Percentiles rank a stretch among this genome's conserved stretches.
Evolutionary conservation across 2,329 filamentous ascomycete genomes (phyloP).

Genomic region (Cytospora piceae): DNA sequence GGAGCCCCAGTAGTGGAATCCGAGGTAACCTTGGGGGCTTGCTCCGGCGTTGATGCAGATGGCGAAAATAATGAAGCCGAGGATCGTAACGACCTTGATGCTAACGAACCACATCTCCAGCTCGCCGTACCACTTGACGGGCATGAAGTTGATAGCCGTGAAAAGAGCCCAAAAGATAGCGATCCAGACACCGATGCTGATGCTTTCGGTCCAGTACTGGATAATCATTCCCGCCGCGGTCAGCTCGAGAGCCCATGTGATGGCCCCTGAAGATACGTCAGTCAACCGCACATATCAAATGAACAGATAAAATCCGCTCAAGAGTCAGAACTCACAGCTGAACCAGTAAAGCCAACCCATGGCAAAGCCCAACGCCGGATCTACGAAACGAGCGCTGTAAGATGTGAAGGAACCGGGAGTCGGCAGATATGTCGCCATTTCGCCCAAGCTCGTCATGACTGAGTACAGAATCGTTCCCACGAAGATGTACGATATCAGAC

Average conservation of each 20-base stretch:
- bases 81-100: conserved; percentile 75
- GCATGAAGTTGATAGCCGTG: conserved; percentile 70
- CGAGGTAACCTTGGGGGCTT: conserved; percentile 70
- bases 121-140: conserved; percentile 74
- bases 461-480: conserved; percentile 74
- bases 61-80: conserved; percentile 77
- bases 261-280: conserved; percentile 47
- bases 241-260: conserved; percentile 74
- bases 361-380: conserved; percentile 72
- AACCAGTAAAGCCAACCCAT: conserved; percentile 89
- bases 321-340: conserved; percentile 54
- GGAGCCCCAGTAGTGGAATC: conserved; percentile 71
- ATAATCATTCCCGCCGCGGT: conserved; percentile 75
- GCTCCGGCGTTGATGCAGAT: conserved; percentile 76
- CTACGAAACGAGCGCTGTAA: conserved; percentile 76
- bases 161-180: conserved; percentile 74
- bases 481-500: conserved; percentile 70
- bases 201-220: conserved; percentile 68
- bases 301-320: background rate
- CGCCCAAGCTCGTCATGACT: conserved; percentile 70
- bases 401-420: conserved; percentile 78
- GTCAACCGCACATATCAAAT: background rate
- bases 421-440: conserved; percentile 80
- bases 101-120: conserved; percentile 78
- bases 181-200: conserved; percentile 74